Base-by-base conservation (phyloP, 2,329 filamentous ascomycete species). In the Aspergillus glaucus region DNA sequence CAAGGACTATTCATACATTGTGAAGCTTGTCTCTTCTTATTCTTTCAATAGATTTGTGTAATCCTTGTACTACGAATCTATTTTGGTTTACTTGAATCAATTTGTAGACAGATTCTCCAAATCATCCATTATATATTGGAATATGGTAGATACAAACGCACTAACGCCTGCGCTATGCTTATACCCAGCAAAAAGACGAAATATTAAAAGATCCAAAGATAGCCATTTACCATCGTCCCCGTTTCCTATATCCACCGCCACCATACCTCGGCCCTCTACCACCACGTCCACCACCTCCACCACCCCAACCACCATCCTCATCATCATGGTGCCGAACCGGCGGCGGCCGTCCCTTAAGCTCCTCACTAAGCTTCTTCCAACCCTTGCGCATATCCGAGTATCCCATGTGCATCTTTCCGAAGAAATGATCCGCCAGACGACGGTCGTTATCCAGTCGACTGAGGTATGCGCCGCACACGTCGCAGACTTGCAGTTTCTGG, bases 351-450 rank as follows among this genome's bases (percentile, higher is more conserved):
- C 85, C 85, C 64, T 89, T 87, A 70, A 95, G 78, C 65, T 96
- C 90, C 70, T 90, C 90, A 45, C 86, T 86, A 54, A 98, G 82
- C n/a, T 80, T 75, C 48, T 95, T 90, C 62, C 82, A 90, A 3
- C 90, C 93, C 77, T 93, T 95, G 60, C 93, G 83, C 93, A 98
- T 98, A 72, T 95, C 88, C 14, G 93, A 93, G 67, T 97, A 98
- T 0, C 93, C 93, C 49, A 98, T 74, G 65, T 98, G 93, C 93
- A 98, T 98, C 77, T 98, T 98, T 19, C 93, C 93, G 70, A 96
- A 97, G 67, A 98, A 98, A 69, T 98, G 93, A 66, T 98, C 93
- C 17, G 93, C 93, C 64, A 98, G 70, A 26, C 93, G 80, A 32
- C 93, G 81, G 68, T 98, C 93, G 65, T 98, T 98, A 66, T 98